Base-by-base conservation (phyloP, 2,329 filamentous ascomycete species). In the Cephalotrichum gorgonifer region DNA sequence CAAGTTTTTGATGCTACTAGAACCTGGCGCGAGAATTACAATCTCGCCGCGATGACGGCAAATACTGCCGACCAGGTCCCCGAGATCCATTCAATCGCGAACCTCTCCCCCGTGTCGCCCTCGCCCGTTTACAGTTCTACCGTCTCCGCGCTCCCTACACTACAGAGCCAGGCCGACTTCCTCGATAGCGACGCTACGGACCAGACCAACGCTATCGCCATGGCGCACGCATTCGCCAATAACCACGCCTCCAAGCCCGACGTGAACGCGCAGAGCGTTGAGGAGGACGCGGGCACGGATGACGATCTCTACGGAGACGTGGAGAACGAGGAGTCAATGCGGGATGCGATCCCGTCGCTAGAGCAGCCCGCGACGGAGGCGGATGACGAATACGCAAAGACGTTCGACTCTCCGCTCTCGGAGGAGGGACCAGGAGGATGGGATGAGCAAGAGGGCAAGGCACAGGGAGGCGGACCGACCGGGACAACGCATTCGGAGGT, bases 121-220 rank as follows among this genome's bases (percentile, higher is more conserved):
- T 64, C 71, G 50, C 66, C 72, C 50, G 58, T 74, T 51, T 67
- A 75, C 54, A 67, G 66, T 44, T 65, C 70, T 50, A 69, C 71
- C 25, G 63, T 73, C 43, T 61, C 70, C 49, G 64, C 71, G 52
- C 69, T 76, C 48, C 73, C 74, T 28, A 63, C 65, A 25, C 71
- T 78, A 50, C 74, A 78, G 58, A 65, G 75, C 52, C 74, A 72
- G 49, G 74, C 73, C 56, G 73, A 76, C 54, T 68, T 64, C 52
- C 64, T 74, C 52, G 70, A 70, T 64, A 67, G 65, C 58, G 74
- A 72, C 66, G 65, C 66, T 51, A 64, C 62, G 51, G 65, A 62
- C 33, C 44, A 47, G 20, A 25, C 31, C 22, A 35, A 23, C n/a
- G 28, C 20, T 20, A 27, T 47, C 15, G 30, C 44, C 17, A 47